These are phyloP conservation scores for Paulownia fortunei DNA, from an alignment of 257 asterid genomes.

Conservation along the genomic window DNA sequence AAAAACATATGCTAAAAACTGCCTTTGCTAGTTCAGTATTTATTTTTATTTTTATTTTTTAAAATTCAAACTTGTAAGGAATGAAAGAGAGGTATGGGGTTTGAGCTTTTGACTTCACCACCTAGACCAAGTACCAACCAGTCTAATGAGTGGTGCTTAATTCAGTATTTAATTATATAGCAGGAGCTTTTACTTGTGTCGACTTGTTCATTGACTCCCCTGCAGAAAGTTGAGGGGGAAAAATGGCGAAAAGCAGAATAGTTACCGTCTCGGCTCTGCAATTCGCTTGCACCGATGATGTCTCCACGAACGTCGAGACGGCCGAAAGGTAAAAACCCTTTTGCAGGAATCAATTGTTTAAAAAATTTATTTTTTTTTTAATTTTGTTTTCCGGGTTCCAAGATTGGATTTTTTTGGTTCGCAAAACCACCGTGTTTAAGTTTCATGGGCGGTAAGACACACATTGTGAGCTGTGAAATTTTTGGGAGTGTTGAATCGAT, in stretches of 20 bases:
- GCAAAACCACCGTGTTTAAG: neutral
- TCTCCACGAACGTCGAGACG: constrained; percentile 69
- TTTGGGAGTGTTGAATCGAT: neutral
- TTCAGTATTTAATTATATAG: too few species aligned
- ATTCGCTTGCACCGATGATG: constrained; percentile 87
- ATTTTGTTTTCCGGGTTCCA: constrained; percentile 3
- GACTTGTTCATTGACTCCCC: neutral
- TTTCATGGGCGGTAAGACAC: neutral
- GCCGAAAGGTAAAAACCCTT: constrained; percentile 71
- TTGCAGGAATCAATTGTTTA: neutral
- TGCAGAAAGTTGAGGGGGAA: neutral
- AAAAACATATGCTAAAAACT: too few species aligned
- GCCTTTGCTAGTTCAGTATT: too few species aligned
- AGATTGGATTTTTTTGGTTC: constrained; percentile 15
- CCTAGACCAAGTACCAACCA: too few species aligned
- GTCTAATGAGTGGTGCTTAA: too few species aligned
- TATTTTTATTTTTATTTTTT: too few species aligned
- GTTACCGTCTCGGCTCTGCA: constrained; percentile 86
- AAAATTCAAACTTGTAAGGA: too few species aligned
- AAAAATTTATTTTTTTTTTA: neutral
- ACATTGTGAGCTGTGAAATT: neutral
- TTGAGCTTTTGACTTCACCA: too few species aligned
- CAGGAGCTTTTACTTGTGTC: neutral
- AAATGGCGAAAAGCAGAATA: constrained; percentile 56
- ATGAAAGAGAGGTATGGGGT: too few species aligned